phyloP scores from a whole-genome alignment of 2,329 filamentous ascomycete species.

The Fusarium ambrosium region DNA sequence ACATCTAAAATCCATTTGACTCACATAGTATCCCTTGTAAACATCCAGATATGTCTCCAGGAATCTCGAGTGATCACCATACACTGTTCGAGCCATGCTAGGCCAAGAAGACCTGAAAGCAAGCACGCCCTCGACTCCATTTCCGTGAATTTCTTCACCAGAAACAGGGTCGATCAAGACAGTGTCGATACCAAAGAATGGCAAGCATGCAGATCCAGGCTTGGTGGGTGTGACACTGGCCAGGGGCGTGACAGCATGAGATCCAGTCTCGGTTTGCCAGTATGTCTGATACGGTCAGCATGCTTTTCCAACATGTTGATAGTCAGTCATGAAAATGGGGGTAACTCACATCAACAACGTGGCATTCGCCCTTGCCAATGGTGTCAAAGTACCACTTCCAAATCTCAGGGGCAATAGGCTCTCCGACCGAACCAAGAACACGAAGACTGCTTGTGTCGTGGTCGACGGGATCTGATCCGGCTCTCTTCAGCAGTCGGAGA shows the following conservation, averaged over 20 bases:
- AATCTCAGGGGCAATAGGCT: conserved; percentile 95
- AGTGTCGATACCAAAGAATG: conserved; percentile 97
- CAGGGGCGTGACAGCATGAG: conserved; percentile 90
- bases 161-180: conserved; percentile 94
- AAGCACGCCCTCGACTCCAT: conserved; percentile 92
- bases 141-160: conserved; percentile 87
- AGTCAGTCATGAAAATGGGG: not conserved
- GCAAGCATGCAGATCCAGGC: conserved; percentile 90
- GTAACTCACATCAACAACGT: conserved; percentile 87
- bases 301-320: no score
- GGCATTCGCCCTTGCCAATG: conserved; percentile 89
- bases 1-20: conserved; percentile 48
- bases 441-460: conserved; percentile 85
- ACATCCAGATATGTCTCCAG: conserved; percentile 97
- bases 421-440: conserved; percentile 90
- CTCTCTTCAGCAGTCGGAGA: conserved; percentile 88
- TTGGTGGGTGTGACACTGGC: conserved; percentile 93
- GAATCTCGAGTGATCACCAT: conserved; percentile 93
- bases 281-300: conserved; percentile 76
- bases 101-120: conserved; percentile 97
- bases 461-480: conserved; percentile 82
- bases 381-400: conserved; percentile 98
- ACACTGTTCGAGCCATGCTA: conserved; percentile 96
- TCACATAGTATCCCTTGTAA: conserved; percentile 94
- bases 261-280: conserved; percentile 98